Evolutionary conservation across 768 basidiomycete genomes (phyloP).

Genomic region (Lyophyllum decastes): DNA sequence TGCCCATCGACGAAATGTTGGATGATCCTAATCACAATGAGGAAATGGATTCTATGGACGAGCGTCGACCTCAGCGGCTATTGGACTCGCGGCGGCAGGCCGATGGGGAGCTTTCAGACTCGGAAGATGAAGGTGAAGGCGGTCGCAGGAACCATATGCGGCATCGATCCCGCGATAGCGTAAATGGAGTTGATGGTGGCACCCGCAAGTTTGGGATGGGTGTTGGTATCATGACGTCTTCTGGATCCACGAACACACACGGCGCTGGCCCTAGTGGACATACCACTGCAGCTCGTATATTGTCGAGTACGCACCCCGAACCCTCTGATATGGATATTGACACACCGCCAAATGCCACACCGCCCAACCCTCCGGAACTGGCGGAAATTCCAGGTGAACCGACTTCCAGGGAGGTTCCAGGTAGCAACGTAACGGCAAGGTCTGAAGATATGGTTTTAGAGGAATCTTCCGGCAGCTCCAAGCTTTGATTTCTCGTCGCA

Average conservation of each 20-base stretch:
- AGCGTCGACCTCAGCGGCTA: slow-evolving; percentile 71
- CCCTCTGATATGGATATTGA: slow-evolving; percentile 44
- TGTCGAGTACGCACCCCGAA: slow-evolving; percentile 30
- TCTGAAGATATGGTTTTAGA: slow-evolving; percentile 25
- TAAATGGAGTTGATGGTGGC: slow-evolving; percentile 43
- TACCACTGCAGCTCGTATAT: slow-evolving; percentile 50
- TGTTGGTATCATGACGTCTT: slow-evolving; percentile 69
- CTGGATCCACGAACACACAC: slow-evolving; percentile 55
- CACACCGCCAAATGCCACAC: slow-evolving; percentile 27
- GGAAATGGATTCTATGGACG: slow-evolving; percentile 76
- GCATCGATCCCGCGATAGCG: slow-evolving; percentile 56
- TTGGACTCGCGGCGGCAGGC: slow-evolving; percentile 82
- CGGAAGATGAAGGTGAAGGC: slow-evolving; percentile 95
- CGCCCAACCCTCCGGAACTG: slow-evolving; percentile 14
- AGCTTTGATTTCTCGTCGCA: neutral
- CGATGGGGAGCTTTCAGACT: slow-evolving; percentile 92
- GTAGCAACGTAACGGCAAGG: slow-evolving; percentile 4
- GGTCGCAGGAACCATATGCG: slow-evolving; percentile 70
- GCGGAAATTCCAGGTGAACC: neutral
- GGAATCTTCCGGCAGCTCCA: slow-evolving; percentile 13
- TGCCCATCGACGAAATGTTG: slow-evolving; percentile 83
- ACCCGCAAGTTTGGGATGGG: slow-evolving; percentile 64
- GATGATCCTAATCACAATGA: slow-evolving; percentile 84
- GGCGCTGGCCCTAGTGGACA: slow-evolving; percentile 79
- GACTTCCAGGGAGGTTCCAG: slow-evolving; percentile 1